Base-by-base conservation (phyloP, 495 filamentous ascomycete species). In the Lepraria neglecta region DNA sequence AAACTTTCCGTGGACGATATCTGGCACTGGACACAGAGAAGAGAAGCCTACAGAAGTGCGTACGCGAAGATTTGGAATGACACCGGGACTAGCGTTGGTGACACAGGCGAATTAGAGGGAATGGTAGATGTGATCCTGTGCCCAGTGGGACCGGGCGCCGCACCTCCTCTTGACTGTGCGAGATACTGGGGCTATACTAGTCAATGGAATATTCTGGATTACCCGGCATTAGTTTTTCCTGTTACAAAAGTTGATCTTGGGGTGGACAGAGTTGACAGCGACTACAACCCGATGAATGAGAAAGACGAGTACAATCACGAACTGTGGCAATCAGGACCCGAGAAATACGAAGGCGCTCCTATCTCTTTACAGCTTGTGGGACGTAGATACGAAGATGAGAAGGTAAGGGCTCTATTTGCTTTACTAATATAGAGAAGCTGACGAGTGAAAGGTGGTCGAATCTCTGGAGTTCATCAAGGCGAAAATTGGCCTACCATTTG, bases 191-290 rank as follows among this genome's bases (percentile, higher is more conserved):
- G 79, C 15, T 92, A 90, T 57, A 88, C 85, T 0, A 74, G 77
- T 3, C 82, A 88, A 62, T 92, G 87, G 86, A 91, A 92, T 65
- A 65, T 89, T 42, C 71, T 90, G 0, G 86, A 90, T 67, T 84
- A 85, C 63, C 88, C 85, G 11, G 80, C 77, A 24, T 70, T 76
- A 3, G 73, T 83, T 0, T 85, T 88, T 65, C 70, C 70, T 15
- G 69, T 71, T 0, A 64, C 69, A n/a, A 69, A 65, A 40, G 69
- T 69, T 6, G 69, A 71, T 43, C 65, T 67, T 28, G 64, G 55
- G 11, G 47, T 65, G 6, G 76, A 79, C 62, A 40, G 38, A 33
- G 50, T 56, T 11, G 71, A 74, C 12, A 58, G 64, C 17, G 68
- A 59, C 1, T 73, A 72, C 50, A 53, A 65, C 58, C 71, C 71